Percentiles rank a stretch among this genome's conserved stretches.
Conservation (phyloP, 108 stramenopile genomes). For the Poteriospumella lacustris region DNA sequence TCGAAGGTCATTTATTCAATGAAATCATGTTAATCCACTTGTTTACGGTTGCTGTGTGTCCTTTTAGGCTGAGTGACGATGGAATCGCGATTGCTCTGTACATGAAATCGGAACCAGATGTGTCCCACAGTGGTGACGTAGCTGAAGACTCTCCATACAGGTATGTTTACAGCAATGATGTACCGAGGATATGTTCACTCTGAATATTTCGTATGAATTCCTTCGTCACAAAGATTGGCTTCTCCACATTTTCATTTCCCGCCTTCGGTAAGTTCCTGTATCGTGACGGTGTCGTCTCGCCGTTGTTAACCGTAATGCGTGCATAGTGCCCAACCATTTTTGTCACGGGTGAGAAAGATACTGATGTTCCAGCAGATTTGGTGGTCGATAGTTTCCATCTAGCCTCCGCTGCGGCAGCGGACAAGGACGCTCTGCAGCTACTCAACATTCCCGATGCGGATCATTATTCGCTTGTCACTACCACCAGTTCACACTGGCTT, state of each 20-base stretch:
- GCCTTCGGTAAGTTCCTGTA: neutral
- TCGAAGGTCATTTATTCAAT: neutral
- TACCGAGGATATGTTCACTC: neutral
- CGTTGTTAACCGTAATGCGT: neutral
- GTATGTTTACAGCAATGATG: neutral
- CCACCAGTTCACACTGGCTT: too few species aligned
- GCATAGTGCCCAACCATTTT: neutral
- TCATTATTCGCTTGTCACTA: too few species aligned
- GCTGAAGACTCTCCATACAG: neutral
- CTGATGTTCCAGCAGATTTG: neutral
- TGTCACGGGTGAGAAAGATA: neutral
- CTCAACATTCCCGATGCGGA: too few species aligned
- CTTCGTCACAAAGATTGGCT: neutral
- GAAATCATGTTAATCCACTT: neutral
- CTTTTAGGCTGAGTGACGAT: conserved; percentile 3
- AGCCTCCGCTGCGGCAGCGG: too few species aligned
- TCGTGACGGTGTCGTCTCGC: neutral
- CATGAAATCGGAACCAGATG: neutral
- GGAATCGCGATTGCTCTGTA: neutral
- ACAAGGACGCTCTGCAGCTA: too few species aligned
- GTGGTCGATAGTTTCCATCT: too few species aligned
- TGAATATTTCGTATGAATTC: neutral
- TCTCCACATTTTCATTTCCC: neutral
- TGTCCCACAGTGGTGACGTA: neutral
- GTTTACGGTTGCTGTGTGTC: neutral